Evolutionary conservation across 2,329 filamentous ascomycete species (phyloP).

Genomic region (Paramyrothecium roridum): DNA sequence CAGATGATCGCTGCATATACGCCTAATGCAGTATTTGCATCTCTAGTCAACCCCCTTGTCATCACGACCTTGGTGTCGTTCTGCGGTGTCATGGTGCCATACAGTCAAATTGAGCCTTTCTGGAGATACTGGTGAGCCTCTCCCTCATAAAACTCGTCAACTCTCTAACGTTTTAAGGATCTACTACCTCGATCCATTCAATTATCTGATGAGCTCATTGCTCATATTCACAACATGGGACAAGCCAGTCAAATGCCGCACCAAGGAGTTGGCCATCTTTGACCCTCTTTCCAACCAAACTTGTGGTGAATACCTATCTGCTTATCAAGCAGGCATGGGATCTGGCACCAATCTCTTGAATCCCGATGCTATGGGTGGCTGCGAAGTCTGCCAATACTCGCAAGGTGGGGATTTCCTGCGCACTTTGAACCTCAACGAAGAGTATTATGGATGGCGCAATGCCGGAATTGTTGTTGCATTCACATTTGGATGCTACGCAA

Average conservation of each 20-base stretch:
- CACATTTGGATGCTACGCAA: slow-evolving; percentile 41
- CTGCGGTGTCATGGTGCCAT: slow-evolving; percentile 68
- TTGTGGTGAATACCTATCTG: slow-evolving; percentile 50
- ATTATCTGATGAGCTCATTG: slow-evolving; percentile 49
- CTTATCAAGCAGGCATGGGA: slow-evolving; percentile 43
- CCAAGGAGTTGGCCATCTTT: slow-evolving; percentile 42
- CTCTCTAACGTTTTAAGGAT: neutral
- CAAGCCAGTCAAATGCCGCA: slow-evolving; percentile 35
- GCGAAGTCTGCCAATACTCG: slow-evolving; percentile 56
- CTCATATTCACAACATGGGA: slow-evolving; percentile 44
- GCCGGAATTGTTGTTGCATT: slow-evolving; percentile 54
- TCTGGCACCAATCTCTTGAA: slow-evolving; percentile 48
- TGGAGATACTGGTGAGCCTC: slow-evolving; percentile 58
- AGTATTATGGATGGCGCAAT: slow-evolving; percentile 61
- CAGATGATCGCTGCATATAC: slow-evolving; percentile 55
- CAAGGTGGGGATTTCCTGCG: slow-evolving; percentile 53
- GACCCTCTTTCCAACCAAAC: slow-evolving; percentile 43
- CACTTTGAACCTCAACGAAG: slow-evolving; percentile 51
- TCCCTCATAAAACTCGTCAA: slow-evolving; percentile 16
- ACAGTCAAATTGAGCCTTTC: slow-evolving; percentile 54
- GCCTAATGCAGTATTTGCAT: slow-evolving; percentile 51
- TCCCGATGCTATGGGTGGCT: slow-evolving; percentile 46
- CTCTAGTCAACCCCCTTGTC: slow-evolving; percentile 47
- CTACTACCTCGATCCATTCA: slow-evolving; percentile 49
- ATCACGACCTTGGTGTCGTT: slow-evolving; percentile 59